Percentiles rank a stretch among this genome's conserved stretches.
Evolutionary conservation across 495 filamentous ascomycete genomes (phyloP).

Genomic region (Immersiella caudata): DNA sequence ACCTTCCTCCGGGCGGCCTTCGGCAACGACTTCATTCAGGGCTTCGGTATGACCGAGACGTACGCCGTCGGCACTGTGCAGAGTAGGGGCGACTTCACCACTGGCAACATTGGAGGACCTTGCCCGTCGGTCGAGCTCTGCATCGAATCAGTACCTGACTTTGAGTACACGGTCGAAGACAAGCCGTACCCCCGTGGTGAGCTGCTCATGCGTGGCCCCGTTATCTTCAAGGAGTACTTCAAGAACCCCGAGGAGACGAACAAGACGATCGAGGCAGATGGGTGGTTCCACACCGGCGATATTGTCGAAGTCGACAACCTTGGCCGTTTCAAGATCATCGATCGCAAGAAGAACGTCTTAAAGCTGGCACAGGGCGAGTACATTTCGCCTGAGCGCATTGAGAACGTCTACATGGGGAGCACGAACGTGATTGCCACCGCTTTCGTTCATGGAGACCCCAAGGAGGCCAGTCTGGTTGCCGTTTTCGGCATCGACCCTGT

Average conservation of each 20-base stretch:
- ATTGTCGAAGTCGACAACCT: conserved; percentile 79
- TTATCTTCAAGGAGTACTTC: conserved; percentile 82
- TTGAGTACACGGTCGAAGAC: conserved; percentile 90
- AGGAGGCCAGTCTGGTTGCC: conserved; percentile 80
- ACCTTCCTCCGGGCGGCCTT: conserved; percentile 85
- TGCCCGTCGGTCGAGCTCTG: conserved; percentile 71
- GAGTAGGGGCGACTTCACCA: conserved; percentile 64
- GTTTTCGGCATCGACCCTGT: conserved; percentile 87
- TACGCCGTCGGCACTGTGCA: conserved; percentile 80
- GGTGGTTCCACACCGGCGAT: conserved; percentile 97
- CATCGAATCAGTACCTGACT: conserved; percentile 86
- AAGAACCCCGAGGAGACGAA: conserved; percentile 84
- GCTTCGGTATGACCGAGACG: conserved; percentile 95
- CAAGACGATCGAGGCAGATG: conserved; percentile 81
- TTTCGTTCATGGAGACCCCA: conserved; percentile 89
- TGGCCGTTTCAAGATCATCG: conserved; percentile 90
- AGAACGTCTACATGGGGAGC: conserved; percentile 88
- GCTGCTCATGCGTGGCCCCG: conserved; percentile 77
- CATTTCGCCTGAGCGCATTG: conserved; percentile 93
- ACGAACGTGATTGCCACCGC: conserved; percentile 74
- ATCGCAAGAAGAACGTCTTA: conserved; percentile 97
- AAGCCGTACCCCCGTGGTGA: conserved; percentile 93
- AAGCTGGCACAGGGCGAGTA: conserved; percentile 98
- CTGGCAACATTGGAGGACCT: conserved; percentile 81
- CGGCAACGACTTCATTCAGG: conserved; percentile 79